Evolutionary conservation across 345 rosid species (phyloP), one percentile per base, ranked within the genome.

Genomic region (Salix suchowensis): DNA sequence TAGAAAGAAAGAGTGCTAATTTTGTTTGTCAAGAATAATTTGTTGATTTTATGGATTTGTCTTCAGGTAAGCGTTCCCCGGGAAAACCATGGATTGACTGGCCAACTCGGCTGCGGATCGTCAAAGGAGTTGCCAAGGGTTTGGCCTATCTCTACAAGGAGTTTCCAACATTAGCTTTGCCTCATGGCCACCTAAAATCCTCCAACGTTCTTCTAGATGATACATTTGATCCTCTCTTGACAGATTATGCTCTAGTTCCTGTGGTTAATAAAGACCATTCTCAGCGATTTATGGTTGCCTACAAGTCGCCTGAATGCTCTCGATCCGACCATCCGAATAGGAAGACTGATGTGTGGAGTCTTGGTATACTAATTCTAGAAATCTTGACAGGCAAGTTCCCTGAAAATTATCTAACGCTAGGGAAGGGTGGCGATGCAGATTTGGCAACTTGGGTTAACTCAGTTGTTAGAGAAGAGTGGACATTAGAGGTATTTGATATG

Each of bases 161-260:
- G 32, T 86, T 92, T 37, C 89, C 96, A 0, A 79, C 40, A 64
- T 18, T 84, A 37, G 54, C 88, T 9, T 82, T 92, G 7, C 96
- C 97, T 36, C 97, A 91, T 52, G 98, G 97, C 4, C 93, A 94
- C 84, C 89, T 92, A 34, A 92, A 92, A 83, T 92, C 98, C 28
- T 92, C 98, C 54, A 94, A 94, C 68, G 93, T 94, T 28, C 84
- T 94, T 19, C 87, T 94, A 12, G 86, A 88, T 82, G 75, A 84
- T 6, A 72, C 73, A 23, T 86, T 84, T 23, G 89, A 90, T 66
- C 91, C 97, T 0, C 75, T 89, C 4, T 42, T 94, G 68, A 82
- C 91, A 1, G 94, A 94, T 73, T 94, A 92, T 58, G 90, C 85
- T 2, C 83, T 92, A 2, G 78, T 82, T 0, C 92, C 94, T 1